phyloP scores from a whole-genome alignment of 2,329 filamentous ascomycete species.

The Colletotrichum tamarilloi region DNA sequence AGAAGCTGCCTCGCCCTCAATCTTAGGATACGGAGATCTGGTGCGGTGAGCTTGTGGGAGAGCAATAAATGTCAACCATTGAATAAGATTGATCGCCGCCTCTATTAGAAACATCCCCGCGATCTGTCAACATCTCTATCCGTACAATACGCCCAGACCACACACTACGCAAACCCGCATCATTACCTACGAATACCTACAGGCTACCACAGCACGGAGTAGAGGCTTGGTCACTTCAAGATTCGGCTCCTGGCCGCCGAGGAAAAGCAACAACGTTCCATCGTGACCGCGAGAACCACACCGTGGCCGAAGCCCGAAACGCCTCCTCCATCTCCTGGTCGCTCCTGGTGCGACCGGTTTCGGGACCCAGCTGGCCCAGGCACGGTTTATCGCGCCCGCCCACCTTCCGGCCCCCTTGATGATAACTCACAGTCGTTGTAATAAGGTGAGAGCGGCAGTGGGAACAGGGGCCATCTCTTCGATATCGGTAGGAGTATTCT shows the following conservation, averaged over 20 bases:
- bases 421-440: neutral
- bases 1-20: neutral
- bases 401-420: neutral
- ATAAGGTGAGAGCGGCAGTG: neutral
- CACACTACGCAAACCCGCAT: neutral
- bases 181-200: too few species aligned
- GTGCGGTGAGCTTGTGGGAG: neutral
- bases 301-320: slow-evolving; percentile 14
- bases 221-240: too few species aligned
- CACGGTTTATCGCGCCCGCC: neutral
- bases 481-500: neutral
- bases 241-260: neutral
- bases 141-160: neutral
- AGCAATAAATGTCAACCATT: neutral
- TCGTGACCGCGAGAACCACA: neutral
- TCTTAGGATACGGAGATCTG: neutral
- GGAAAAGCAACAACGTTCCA: neutral
- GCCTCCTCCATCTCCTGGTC: slow-evolving; percentile 1
- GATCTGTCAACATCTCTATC: neutral
- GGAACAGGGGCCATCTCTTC: neutral
- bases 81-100: slow-evolving; percentile 1
- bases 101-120: neutral
- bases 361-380: slow-evolving; percentile 8
- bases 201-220: too few species aligned
- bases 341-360: slow-evolving; percentile 24